Evolutionary conservation across 805 yeast genomes (phyloP), one percentile per base, ranked within the genome.

Genomic region (Schizosaccharomyces osmophilus): DNA sequence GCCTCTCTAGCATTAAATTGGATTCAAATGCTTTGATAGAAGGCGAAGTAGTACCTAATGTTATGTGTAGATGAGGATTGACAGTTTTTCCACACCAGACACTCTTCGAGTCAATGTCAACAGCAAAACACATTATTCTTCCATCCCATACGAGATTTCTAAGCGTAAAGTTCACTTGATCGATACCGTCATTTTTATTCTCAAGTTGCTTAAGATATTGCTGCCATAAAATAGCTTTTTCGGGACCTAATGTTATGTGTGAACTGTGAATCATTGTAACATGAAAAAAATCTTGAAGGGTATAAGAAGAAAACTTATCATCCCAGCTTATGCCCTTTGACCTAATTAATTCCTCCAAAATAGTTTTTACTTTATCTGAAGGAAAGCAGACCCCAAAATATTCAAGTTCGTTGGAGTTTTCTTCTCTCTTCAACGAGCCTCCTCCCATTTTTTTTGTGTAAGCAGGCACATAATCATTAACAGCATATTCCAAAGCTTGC

Each of bases 221-320:
- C 6, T 36, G 51, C 68, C 67, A 67, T 31, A 61, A 1, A 9
- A 1, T 11, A 17, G n/a, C n/a, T 1, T 3, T 15, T 9, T 62
- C 62, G 5, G 59, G 58, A 31, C 63, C 48, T 13, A 31, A 55
- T 22, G 60, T 48, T 29, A 45, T 32, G 11, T 59, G 63, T 0
- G 65, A 63, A 2, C 65, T 45, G 67, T 85, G 94, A 4, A 79
- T 74, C 55, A 85, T 67, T 0, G 95, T 87, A 2, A 85, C 78
- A 67, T 86, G 95, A 65, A 85, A 82, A 36, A 74, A 74, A 0
- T 68, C 60, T 64, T 81, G 86, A 0, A 83, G 69, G 42, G 81
- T 70, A 0, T 70, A 67, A 0, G 59, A 62, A 24, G 51, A n/a
- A 45, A 45, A 45, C 22, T 5, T 9, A n/a, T 45, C 51, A n/a